phyloP scores from a whole-genome alignment of 306 rosid genomes.

The Rosa persica region DNA sequence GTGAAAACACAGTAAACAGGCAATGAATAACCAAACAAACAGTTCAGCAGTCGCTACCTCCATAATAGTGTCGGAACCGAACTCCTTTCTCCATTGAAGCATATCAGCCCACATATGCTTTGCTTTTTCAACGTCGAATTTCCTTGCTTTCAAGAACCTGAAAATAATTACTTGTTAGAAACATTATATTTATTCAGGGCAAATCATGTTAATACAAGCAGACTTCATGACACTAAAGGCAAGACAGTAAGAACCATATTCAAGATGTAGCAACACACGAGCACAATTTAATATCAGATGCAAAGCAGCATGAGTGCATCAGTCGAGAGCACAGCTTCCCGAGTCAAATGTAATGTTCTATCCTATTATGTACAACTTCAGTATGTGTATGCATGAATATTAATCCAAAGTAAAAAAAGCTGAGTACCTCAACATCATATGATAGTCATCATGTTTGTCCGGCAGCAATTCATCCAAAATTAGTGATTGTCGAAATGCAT shows the following conservation, averaged over 20 bases:
- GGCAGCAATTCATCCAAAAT: constrained; percentile 83
- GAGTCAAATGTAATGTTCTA: neutral
- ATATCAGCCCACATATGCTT: constrained; percentile 98
- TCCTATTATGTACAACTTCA: constrained; percentile 2
- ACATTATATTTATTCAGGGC: neutral
- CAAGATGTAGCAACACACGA: neutral
- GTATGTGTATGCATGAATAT: neutral
- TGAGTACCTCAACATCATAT: constrained; percentile 78
- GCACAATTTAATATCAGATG: neutral
- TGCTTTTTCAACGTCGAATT: constrained; percentile 83
- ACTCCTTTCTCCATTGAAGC: constrained; percentile 94
- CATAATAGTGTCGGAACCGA: constrained; percentile 69
- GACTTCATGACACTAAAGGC: neutral
- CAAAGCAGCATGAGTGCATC: neutral
- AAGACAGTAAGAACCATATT: neutral
- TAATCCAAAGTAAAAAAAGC: constrained; percentile 2
- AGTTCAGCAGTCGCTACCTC: constrained; percentile 46
- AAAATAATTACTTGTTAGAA: constrained; percentile 15
- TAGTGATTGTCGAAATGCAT: constrained; percentile 68
- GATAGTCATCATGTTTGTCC: constrained; percentile 79
- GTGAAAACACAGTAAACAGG: constrained; percentile 12
- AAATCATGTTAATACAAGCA: neutral
- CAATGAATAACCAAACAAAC: constrained; percentile 13
- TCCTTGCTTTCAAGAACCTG: constrained; percentile 95
- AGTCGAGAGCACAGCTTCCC: neutral